Evolutionary conservation across 495 filamentous ascomycete species (phyloP).

Genomic region (Lepraria neglecta): DNA sequence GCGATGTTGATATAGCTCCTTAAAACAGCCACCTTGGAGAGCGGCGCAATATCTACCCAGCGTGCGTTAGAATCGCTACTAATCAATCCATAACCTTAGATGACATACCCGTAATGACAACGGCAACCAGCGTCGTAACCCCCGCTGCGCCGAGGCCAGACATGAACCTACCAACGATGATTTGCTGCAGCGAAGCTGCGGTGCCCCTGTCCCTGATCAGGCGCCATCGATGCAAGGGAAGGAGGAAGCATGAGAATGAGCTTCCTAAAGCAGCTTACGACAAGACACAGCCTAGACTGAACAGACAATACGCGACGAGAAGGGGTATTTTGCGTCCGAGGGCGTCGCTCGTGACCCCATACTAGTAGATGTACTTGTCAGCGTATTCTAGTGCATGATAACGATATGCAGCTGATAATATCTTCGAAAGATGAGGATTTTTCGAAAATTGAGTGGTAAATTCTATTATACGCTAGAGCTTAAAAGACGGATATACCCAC

Average conservation of each 20-base stretch:
- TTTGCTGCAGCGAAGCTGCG: conserved; percentile 25
- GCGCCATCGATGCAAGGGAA: background rate
- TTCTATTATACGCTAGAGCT: background rate
- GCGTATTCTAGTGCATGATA: background rate
- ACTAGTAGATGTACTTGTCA: conserved; percentile 21
- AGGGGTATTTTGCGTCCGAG: conserved; percentile 33
- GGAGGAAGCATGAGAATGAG: background rate
- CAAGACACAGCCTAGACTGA: conserved; percentile 32
- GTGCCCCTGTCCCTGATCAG: conserved; percentile 24
- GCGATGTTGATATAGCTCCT: conserved; percentile 31
- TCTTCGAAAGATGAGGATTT: background rate
- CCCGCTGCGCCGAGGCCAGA: conserved; percentile 32
- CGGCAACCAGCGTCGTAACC: conserved; percentile 29
- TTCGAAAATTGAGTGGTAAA: background rate
- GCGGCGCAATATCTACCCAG: conserved; percentile 28
- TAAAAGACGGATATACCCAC: conserved; percentile 24
- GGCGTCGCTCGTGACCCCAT: conserved; percentile 31
- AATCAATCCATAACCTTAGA: background rate
- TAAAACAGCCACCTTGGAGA: conserved; percentile 28
- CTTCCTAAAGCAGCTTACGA: conserved; percentile 28
- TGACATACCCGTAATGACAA: conserved; percentile 30
- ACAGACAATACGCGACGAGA: conserved; percentile 32
- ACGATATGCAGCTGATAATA: background rate
- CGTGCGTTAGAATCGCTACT: background rate
- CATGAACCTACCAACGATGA: conserved; percentile 28